Evolutionary conservation across 192 early-diverging fungal species (phyloP), one percentile per base, ranked within the genome.

Genomic region (Pilaira anomala): DNA sequence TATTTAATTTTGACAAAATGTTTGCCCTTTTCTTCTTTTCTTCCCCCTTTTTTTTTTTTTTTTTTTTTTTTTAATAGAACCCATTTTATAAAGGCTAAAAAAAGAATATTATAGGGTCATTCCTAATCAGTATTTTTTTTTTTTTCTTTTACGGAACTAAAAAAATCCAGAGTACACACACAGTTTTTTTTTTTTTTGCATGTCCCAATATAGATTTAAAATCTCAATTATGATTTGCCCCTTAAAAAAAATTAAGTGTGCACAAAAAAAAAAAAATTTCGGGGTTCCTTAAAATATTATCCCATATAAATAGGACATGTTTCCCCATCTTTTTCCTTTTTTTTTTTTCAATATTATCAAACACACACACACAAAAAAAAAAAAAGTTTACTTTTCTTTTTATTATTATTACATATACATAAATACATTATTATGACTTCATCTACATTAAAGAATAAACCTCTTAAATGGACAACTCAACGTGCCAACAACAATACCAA

Each of bases 401-500:
- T 14, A n/a, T n/a, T n/a, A n/a, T n/a, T n/a, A n/a, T n/a, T n/a
- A n/a, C n/a, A n/a, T n/a, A n/a, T n/a, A n/a, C n/a, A n/a, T n/a
- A n/a, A n/a, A n/a, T 58, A 36, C 24, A 58, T 42, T 21, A 41
- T 24, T 16, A 58, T 58, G 56, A 25, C 39, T 58, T 58, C 56
- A 14, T 16, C 56, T 21, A 21, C 22, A 14, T 39, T 42, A 1
- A 58, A 24, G 36, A 58, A 40, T 13, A 58, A 58, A 11, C 33
- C 56, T 14, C 56, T 58, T 12, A 58, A 58, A 13, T 58, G 56
- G 56, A 39, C 56, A 12, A 22, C 56, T 25, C 56, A 58, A 42
- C 49, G 22, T 50, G 33, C 14, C 6, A 58, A 40, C 24, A 58
- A 40, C 36, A 55, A 55, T 18, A 58, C n/a, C n/a, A 36, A 36